A percentile compares a stretch with the other conserved stretches of the same genome.
Conservation (phyloP, 371 early-diverging fungal species). For the Thermomucor indicae-seudaticae region DNA sequence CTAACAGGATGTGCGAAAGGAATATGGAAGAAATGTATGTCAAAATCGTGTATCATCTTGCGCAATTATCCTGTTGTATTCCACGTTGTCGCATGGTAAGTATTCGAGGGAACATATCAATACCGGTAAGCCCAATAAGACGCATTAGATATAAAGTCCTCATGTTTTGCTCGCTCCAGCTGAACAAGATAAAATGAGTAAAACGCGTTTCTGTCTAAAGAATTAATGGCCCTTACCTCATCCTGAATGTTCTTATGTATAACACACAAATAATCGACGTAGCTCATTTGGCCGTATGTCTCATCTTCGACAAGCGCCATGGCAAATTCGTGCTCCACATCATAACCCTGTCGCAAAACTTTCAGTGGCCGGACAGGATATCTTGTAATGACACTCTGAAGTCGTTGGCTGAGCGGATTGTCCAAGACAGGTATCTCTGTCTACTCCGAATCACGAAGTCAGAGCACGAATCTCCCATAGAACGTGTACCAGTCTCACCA, state of each 20-base stretch:
- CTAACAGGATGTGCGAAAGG: too few relatives aligned
- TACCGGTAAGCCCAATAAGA: conserved; percentile 18
- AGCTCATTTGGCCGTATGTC: conserved; percentile 77
- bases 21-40: too few relatives aligned
- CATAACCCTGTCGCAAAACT: conserved; percentile 56
- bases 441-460: neutral
- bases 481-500: conserved; percentile 6
- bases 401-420: neutral
- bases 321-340: conserved; percentile 64
- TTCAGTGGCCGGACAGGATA: too few relatives aligned
- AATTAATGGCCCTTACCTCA: conserved; percentile 47
- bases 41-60: too few relatives aligned
- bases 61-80: too few relatives aligned
- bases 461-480: neutral
- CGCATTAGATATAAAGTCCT: conserved; percentile 14
- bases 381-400: too few relatives aligned
- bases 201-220: neutral
- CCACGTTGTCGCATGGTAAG: too few relatives aligned
- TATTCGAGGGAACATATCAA: too few relatives aligned
- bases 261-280: conserved; percentile 88
- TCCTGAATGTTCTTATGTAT: conserved; percentile 85
- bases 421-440: neutral
- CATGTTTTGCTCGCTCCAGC: conserved; percentile 31
- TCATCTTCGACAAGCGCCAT: conserved; percentile 76
- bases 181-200: too few relatives aligned